phyloP scores from a whole-genome alignment of 768 basidiomycete species.

The Tylopilus sp. region DNA sequence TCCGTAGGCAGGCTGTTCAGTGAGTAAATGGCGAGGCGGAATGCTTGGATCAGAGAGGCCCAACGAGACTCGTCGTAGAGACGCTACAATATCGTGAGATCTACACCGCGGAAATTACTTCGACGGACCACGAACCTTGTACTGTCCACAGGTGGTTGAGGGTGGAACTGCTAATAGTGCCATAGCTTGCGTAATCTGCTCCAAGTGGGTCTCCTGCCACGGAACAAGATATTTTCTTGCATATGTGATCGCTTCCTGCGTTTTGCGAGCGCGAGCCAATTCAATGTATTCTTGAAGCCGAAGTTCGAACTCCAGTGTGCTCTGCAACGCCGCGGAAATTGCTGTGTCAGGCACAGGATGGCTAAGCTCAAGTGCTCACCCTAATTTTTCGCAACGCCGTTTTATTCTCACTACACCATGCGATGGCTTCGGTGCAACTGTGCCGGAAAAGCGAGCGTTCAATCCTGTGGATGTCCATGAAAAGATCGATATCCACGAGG shows the following conservation, averaged over 20 bases:
- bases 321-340: conserved; percentile 46
- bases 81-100: conserved; percentile 45
- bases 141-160: conserved; percentile 68
- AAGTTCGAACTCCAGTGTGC: conserved; percentile 93
- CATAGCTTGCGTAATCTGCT: conserved; percentile 73
- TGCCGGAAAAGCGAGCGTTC: conserved; percentile 72
- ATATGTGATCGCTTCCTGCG: conserved; percentile 79
- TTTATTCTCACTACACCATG: conserved; percentile 97
- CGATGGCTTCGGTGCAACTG: conserved; percentile 84
- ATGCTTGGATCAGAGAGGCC: conserved; percentile 67
- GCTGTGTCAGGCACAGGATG: conserved; percentile 9
- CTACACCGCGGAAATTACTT: neutral
- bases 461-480: conserved; percentile 84
- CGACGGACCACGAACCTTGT: conserved; percentile 56
- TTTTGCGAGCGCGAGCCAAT: conserved; percentile 65
- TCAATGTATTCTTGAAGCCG: conserved; percentile 97
- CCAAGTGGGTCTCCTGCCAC: conserved; percentile 80
- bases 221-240: conserved; percentile 72
- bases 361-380: conserved; percentile 38
- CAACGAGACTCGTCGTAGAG: conserved; percentile 83
- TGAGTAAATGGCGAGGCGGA: conserved; percentile 82
- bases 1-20: conserved; percentile 86
- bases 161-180: conserved; percentile 74
- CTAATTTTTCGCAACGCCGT: conserved; percentile 88
- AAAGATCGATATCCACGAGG: conserved; percentile 88